Evolutionary conservation across 345 rosid species (phyloP).

Genomic region (Pistacia vera): DNA sequence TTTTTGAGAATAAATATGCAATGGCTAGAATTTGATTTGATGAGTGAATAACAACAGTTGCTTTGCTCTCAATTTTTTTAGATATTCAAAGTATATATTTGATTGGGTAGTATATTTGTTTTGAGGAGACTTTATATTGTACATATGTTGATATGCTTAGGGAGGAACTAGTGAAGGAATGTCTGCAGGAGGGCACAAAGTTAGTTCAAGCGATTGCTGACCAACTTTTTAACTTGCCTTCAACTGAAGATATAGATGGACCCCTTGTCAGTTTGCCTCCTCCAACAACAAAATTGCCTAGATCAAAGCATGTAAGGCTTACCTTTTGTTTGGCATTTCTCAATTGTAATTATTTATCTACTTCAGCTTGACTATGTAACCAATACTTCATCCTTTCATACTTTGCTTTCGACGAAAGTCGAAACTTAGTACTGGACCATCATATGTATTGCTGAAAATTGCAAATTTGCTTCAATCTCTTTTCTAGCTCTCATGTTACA

Average conservation of each 20-base stretch:
- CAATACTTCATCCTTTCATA: not conserved
- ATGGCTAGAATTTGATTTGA: not conserved
- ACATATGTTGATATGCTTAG: constrained; percentile 30
- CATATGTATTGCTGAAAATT: not conserved
- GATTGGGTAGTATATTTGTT: not conserved
- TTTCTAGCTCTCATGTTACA: not conserved
- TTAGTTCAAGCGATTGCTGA: constrained; percentile 76
- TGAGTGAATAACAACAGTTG: not conserved
- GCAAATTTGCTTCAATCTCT: not conserved
- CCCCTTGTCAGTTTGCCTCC: constrained; percentile 82
- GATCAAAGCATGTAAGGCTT: constrained; percentile 58
- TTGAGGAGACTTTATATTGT: not conserved
- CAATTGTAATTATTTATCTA: not conserved
- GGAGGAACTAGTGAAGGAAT: constrained; percentile 66
- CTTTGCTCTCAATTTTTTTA: not conserved
- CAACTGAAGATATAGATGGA: constrained; percentile 75
- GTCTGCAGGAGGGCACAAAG: constrained; percentile 62
- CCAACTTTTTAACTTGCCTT: constrained; percentile 69
- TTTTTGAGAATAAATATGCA: not conserved
- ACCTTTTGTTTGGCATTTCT: not conserved
- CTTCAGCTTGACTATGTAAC: not conserved
- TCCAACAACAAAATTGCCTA: constrained; percentile 72
- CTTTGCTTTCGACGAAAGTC: not conserved
- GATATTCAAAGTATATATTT: not conserved
- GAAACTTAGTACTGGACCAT: not conserved